Conservation (phyloP, 116 monocot species). For the Trichopus zeylanicus region DNA sequence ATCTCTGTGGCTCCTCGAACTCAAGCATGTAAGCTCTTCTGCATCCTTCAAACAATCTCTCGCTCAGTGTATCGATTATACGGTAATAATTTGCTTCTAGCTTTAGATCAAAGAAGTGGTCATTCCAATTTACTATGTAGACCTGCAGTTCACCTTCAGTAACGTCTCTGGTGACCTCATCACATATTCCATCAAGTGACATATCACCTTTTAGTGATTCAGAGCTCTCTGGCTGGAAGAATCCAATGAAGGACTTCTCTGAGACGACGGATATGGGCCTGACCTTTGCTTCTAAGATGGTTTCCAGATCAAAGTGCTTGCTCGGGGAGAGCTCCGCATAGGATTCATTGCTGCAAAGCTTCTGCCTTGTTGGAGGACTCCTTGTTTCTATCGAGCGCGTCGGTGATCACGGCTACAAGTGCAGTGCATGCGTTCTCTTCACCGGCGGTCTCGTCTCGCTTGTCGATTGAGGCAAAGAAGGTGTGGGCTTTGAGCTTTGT, state of each 20-base stretch:
- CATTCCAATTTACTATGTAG: constrained; percentile 74
- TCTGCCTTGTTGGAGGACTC: constrained; percentile 26
- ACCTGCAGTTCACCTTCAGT: constrained; percentile 14
- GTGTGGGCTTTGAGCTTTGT: constrained; percentile 34
- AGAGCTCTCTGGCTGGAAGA: constrained; percentile 63
- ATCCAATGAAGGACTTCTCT: constrained; percentile 52
- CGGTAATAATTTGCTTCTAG: constrained; percentile 33
- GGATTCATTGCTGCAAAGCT: constrained; percentile 29
- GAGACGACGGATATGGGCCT: constrained; percentile 25
- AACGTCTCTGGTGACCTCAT: constrained; percentile 21
- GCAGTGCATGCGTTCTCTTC: constrained; percentile 71
- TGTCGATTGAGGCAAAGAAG: constrained; percentile 72
- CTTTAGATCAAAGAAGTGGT: constrained; percentile 67
- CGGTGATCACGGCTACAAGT: constrained; percentile 47
- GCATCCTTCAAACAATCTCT: constrained; percentile 58
- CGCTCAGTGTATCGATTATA: constrained; percentile 57
- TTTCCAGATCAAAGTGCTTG: constrained; percentile 73
- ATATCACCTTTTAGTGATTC: constrained; percentile 42
- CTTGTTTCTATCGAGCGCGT: constrained; percentile 21
- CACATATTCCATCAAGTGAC: constrained; percentile 60
- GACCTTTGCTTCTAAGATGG: constrained; percentile 34
- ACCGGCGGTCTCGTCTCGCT: constrained; percentile 44
- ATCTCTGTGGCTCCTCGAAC: constrained; percentile 42
- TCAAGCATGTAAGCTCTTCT: constrained; percentile 47
- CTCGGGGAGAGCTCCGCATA: constrained; percentile 34